phyloP scores from a whole-genome alignment of 176 grass and related monocot species.

The Avena eriantha region DNA sequence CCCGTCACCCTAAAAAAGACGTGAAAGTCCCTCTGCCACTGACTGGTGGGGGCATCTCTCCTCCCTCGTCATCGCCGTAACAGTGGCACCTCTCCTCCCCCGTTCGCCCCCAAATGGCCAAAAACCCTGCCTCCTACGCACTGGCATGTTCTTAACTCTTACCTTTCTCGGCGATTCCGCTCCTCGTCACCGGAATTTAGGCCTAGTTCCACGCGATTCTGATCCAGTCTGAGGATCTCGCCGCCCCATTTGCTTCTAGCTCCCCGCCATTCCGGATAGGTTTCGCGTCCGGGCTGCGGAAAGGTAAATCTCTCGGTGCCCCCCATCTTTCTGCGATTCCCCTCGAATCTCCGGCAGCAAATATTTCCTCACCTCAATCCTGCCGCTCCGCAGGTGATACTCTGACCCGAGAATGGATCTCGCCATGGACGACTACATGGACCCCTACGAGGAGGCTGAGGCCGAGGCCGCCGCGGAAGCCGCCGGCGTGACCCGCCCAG shows the following conservation, averaged over 20 bases:
- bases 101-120: slow-evolving; percentile 30
- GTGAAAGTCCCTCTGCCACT: too few species aligned
- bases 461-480: slow-evolving; percentile 55
- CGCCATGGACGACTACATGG: slow-evolving; percentile 56
- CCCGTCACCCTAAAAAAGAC: too few species aligned
- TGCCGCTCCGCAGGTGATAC: background rate
- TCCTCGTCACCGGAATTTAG: slow-evolving; percentile 6
- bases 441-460: slow-evolving; percentile 63
- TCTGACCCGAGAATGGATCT: slow-evolving; percentile 13
- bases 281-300: background rate
- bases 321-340: background rate
- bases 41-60: background rate
- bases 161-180: slow-evolving; percentile 42
- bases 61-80: background rate
- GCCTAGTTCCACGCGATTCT: background rate
- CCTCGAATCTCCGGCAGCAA: background rate
- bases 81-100: background rate
- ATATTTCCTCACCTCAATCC: background rate
- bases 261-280: background rate
- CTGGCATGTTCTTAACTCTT: background rate
- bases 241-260: background rate
- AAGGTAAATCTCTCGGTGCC: slow-evolving; percentile 2
- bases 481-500: slow-evolving; percentile 28
- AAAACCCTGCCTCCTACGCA: slow-evolving; percentile 27
- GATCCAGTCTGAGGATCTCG: background rate